Evolutionary conservation across 192 early-diverging fungal genomes (phyloP), one percentile per base, ranked within the genome.

Genomic region (Endogone sp.): DNA sequence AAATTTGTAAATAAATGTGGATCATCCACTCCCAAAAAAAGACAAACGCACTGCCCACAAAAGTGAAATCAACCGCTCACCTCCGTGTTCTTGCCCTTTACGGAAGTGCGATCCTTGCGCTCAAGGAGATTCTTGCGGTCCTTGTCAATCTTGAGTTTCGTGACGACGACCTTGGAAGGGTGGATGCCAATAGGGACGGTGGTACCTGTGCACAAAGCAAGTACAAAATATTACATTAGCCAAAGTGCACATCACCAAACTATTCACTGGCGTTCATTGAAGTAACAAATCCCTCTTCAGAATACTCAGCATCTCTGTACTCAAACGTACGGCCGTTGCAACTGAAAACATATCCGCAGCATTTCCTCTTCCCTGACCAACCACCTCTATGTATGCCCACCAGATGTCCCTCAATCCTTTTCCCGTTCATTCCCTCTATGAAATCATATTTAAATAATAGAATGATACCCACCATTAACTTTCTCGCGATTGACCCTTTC

Each of bases 131-230:
- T 79, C 86, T 90, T 88, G 77, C 98, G 93, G 90, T 97, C 96
- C 88, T 95, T 95, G 90, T 96, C 93, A 68, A 98, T 74, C 90
- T 98, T 91, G 75, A 97, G 81, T 77, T 92, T 92, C 79, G 89
- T 96, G 88, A 99, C 89, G 69, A 94, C 87, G 64, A 99, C 98
- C 86, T 99, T 99, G 83, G 96, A 98, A 71, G 98, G 96, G 89
- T 97, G 93, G 82, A 99, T 88, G 72, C 93, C 93, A 81, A 98
- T 86, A 67, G 88, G 89, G 59, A 94, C 93, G 71, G 91, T 87
- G 69, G 88, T 89, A 79, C 59, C 59, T 60, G 21, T 28, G n/a
- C n/a, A n/a, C n/a, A n/a, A n/a, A n/a, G n/a, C n/a, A n/a, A n/a
- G n/a, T n/a, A n/a, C n/a, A n/a, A n/a, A n/a, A n/a, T n/a, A n/a